Conservation (phyloP, 495 filamentous ascomycete species). For the Penicillium atrosanguineum region DNA sequence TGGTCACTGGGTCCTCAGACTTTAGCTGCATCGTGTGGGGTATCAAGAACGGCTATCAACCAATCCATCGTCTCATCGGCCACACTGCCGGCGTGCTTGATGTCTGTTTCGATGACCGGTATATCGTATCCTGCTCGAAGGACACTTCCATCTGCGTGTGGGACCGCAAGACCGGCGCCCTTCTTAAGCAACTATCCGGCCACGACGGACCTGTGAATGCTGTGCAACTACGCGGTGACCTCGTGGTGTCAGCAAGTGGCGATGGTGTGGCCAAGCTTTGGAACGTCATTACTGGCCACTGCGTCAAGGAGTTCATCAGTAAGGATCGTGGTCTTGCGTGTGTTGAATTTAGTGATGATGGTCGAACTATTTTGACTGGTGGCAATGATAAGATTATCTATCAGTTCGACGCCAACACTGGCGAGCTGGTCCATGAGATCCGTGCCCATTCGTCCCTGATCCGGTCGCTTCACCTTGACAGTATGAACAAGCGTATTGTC, state of each 20-base stretch:
- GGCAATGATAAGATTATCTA: slow-evolving; percentile 94
- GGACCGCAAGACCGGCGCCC: slow-evolving; percentile 73
- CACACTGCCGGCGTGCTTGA: slow-evolving; percentile 90
- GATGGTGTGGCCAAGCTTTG: slow-evolving; percentile 92
- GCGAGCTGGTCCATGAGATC: slow-evolving; percentile 74
- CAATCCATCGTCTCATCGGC: slow-evolving; percentile 68
- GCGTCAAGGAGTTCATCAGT: slow-evolving; percentile 81
- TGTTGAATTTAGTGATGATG: slow-evolving; percentile 92
- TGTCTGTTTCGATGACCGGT: slow-evolving; percentile 82
- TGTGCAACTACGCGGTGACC: slow-evolving; percentile 87
- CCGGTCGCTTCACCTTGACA: slow-evolving; percentile 84
- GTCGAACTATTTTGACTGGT: slow-evolving; percentile 81
- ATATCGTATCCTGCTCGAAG: slow-evolving; percentile 96
- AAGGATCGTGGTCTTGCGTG: slow-evolving; percentile 91
- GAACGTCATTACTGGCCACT: slow-evolving; percentile 82
- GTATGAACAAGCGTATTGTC: slow-evolving; percentile 73
- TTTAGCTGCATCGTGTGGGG: slow-evolving; percentile 89
- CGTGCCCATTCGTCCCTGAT: slow-evolving; percentile 79
- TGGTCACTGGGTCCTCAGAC: slow-evolving; percentile 94
- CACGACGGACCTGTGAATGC: slow-evolving; percentile 93
- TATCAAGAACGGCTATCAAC: slow-evolving; percentile 69
- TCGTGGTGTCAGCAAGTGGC: slow-evolving; percentile 86
- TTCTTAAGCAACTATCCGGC: slow-evolving; percentile 73
- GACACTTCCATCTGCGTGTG: slow-evolving; percentile 89
- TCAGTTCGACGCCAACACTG: slow-evolving; percentile 89